phyloP scores from a whole-genome alignment of 768 basidiomycete genomes.

The Omphalotus guepiniiformis region DNA sequence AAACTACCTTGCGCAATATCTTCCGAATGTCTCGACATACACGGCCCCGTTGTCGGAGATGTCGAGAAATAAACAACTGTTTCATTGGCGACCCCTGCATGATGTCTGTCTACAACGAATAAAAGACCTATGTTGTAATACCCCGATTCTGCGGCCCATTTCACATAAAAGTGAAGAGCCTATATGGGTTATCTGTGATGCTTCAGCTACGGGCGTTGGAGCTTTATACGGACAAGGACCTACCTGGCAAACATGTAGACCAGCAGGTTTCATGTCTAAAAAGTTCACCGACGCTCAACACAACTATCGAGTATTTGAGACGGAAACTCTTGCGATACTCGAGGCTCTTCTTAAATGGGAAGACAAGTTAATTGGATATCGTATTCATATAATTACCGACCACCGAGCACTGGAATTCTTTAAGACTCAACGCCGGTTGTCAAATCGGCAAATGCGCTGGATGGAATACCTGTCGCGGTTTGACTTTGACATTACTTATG shows the following conservation, averaged over 20 bases:
- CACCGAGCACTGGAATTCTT: constrained; percentile 11
- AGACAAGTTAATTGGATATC: constrained; percentile 19
- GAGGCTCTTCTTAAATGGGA: constrained; percentile 22
- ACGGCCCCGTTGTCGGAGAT: constrained; percentile 27
- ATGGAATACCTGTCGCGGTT: constrained; percentile 23
- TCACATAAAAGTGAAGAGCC: background rate
- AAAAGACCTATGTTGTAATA: constrained; percentile 9
- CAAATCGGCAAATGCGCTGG: constrained; percentile 24
- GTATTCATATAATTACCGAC: constrained; percentile 12
- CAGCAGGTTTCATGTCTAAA: constrained; percentile 16
- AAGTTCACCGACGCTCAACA: constrained; percentile 18
- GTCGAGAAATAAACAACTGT: constrained; percentile 21
- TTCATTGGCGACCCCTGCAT: constrained; percentile 23
- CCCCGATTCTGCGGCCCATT: constrained; percentile 5
- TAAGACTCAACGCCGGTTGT: constrained; percentile 18
- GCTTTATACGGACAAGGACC: constrained; percentile 15
- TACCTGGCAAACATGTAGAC: constrained; percentile 10
- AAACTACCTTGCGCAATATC: constrained; percentile 32
- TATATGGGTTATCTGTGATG: background rate
- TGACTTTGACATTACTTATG: constrained; percentile 24
- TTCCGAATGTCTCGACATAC: constrained; percentile 30
- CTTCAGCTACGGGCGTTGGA: background rate
- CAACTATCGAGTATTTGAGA: constrained; percentile 18
- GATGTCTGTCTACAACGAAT: constrained; percentile 17
- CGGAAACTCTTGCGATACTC: constrained; percentile 14